phyloP scores from a whole-genome alignment of 179 eudicot species.

The Amaranthus tricolor region DNA sequence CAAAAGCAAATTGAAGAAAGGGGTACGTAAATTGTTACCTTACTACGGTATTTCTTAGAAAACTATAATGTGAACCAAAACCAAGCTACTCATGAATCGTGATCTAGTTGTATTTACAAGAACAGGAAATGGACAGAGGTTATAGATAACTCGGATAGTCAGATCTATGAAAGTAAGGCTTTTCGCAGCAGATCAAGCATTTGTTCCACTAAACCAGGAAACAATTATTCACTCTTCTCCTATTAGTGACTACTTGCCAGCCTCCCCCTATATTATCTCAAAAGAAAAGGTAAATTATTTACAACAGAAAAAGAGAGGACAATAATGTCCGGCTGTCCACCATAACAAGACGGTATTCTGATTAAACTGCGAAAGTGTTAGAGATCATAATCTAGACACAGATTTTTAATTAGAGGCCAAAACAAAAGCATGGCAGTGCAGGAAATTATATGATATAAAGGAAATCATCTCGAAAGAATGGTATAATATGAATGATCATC shows the following conservation, averaged over 20 bases:
- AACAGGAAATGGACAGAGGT: too few species aligned
- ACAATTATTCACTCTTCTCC: background rate
- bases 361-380: background rate
- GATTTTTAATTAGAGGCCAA: background rate
- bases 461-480: background rate
- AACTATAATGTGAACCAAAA: background rate
- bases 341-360: background rate
- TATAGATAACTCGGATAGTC: background rate
- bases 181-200: background rate
- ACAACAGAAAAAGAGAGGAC: background rate
- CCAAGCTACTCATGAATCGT: background rate
- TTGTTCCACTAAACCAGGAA: slow-evolving; percentile 1
- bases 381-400: background rate
- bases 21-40: too few species aligned
- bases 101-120: too few species aligned
- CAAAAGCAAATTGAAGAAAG: background rate
- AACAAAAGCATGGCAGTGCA: background rate
- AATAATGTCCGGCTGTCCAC: too few species aligned
- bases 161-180: background rate
- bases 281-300: background rate
- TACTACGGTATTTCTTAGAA: background rate
- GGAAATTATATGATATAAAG: background rate
- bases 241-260: too few species aligned
- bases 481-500: background rate
- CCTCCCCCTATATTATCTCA: background rate